Conservation (phyloP, 2,329 filamentous ascomycete species). For the Waltergamsia citrina region DNA sequence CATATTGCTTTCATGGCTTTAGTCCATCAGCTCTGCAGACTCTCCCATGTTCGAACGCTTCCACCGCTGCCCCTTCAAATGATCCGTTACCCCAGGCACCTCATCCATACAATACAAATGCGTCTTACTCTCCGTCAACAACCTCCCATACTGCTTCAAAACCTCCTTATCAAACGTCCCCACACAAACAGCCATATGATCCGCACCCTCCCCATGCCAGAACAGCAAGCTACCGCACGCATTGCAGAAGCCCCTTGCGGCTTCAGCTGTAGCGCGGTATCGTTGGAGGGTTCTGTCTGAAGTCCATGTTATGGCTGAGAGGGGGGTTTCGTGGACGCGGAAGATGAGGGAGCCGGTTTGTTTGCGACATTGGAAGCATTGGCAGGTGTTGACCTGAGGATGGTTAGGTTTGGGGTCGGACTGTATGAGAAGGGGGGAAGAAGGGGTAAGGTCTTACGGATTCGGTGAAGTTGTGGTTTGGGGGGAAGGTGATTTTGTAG, state of each 20-base stretch:
- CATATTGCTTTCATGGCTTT: too few species aligned
- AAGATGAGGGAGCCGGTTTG: slow-evolving; percentile 37
- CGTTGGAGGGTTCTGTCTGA: slow-evolving; percentile 21
- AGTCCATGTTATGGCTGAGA: slow-evolving; percentile 23
- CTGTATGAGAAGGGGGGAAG: background rate
- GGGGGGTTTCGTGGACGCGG: slow-evolving; percentile 26
- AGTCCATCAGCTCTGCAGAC: slow-evolving; percentile 8
- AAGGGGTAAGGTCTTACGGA: slow-evolving; percentile 14
- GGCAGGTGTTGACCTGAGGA: slow-evolving; percentile 34
- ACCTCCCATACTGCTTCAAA: slow-evolving; percentile 25
- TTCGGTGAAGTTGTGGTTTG: slow-evolving; percentile 30
- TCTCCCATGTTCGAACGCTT: slow-evolving; percentile 11
- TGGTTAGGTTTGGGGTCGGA: slow-evolving; percentile 1
- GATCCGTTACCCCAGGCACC: slow-evolving; percentile 38
- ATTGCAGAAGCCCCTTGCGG: slow-evolving; percentile 36
- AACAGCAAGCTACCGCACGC: slow-evolving; percentile 39
- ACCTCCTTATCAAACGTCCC: slow-evolving; percentile 35
- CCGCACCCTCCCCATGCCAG: slow-evolving; percentile 24
- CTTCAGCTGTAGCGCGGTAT: slow-evolving; percentile 28
- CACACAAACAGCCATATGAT: slow-evolving; percentile 24
- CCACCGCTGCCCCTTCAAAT: slow-evolving; percentile 17
- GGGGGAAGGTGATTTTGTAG: slow-evolving; percentile 36
- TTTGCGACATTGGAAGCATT: slow-evolving; percentile 47
- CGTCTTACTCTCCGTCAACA: slow-evolving; percentile 24
- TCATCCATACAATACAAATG: slow-evolving; percentile 34